These are phyloP conservation scores for Saccharomycopsis sp. DNA, from an alignment of 805 yeast genomes.

Conservation along the genomic window DNA sequence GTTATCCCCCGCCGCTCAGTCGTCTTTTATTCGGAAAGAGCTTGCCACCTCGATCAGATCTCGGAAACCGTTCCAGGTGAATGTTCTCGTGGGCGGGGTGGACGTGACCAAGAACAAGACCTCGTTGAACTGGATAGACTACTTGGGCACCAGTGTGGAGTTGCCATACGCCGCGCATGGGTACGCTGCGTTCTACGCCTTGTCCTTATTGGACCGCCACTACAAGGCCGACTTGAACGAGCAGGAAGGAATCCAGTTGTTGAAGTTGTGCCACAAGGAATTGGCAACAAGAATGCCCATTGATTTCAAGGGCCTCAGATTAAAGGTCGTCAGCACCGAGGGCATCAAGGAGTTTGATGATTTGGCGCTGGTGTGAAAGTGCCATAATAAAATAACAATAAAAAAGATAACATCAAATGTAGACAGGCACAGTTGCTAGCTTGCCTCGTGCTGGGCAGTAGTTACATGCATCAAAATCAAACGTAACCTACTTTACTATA, in stretches of 20 bases:
- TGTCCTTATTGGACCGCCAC: conserved; percentile 85
- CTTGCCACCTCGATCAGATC: conserved; percentile 84
- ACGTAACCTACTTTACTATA: too few species aligned
- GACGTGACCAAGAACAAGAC: conserved; percentile 43
- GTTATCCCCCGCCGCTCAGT: conserved; percentile 75
- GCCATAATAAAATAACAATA: too few species aligned
- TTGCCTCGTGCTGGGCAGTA: too few species aligned
- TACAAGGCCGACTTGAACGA: conserved; percentile 66
- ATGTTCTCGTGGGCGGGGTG: conserved; percentile 79
- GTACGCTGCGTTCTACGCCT: conserved; percentile 92
- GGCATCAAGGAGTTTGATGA: conserved; percentile 31
- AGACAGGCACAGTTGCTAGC: too few species aligned
- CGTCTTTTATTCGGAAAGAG: conserved; percentile 80
- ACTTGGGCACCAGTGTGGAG: conserved; percentile 82
- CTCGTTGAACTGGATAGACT: conserved; percentile 80
- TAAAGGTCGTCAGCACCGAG: conserved; percentile 57
- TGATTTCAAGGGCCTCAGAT: conserved; percentile 81
- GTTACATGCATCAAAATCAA: too few species aligned
- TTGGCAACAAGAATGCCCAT: conserved; percentile 80
- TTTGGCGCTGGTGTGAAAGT: too few species aligned
- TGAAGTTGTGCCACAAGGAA: conserved; percentile 68
- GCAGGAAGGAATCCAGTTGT: conserved; percentile 70
- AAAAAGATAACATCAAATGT: too few species aligned
- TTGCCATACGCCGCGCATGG: conserved; percentile 98
- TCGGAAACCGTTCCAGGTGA: conserved; percentile 93